Conservation (phyloP, 352 stramenopile genomes). For the Pythium brassicae region DNA sequence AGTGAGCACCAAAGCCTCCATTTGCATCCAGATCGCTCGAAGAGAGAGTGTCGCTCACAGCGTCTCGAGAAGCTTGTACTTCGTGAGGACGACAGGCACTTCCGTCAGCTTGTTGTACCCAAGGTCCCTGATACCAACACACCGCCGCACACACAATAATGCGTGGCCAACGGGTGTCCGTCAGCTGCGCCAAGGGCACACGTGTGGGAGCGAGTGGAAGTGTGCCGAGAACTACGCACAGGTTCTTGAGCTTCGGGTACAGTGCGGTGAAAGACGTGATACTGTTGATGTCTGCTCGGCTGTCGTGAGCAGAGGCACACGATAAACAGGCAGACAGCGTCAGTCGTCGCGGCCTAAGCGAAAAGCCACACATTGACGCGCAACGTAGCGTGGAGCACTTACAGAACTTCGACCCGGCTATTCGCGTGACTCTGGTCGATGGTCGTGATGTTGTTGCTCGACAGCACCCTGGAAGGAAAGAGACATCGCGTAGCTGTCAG, state of each 20-base stretch:
- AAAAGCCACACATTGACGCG: not conserved
- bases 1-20: not conserved
- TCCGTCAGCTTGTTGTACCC: constrained; percentile 1
- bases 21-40: too few species aligned
- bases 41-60: not conserved
- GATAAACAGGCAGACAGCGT: not conserved
- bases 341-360: not conserved
- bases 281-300: not conserved
- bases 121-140: constrained; percentile 2
- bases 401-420: not conserved
- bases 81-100: not conserved
- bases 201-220: not conserved
- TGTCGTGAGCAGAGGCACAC: too few species aligned
- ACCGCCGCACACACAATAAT: too few species aligned
- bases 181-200: not conserved
- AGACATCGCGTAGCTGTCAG: too few species aligned
- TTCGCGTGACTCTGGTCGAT: constrained; percentile 2
- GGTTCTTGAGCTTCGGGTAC: constrained; percentile 5
- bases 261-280: constrained; percentile 4
- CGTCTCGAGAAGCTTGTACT: constrained; percentile 1
- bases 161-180: not conserved
- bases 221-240: constrained; percentile 2
- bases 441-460: not conserved
- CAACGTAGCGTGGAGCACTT: not conserved
- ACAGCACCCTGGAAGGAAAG: not conserved